Evolutionary conservation across 805 yeast genomes (phyloP).

Genomic region (Jamesozyma rosinii): DNA sequence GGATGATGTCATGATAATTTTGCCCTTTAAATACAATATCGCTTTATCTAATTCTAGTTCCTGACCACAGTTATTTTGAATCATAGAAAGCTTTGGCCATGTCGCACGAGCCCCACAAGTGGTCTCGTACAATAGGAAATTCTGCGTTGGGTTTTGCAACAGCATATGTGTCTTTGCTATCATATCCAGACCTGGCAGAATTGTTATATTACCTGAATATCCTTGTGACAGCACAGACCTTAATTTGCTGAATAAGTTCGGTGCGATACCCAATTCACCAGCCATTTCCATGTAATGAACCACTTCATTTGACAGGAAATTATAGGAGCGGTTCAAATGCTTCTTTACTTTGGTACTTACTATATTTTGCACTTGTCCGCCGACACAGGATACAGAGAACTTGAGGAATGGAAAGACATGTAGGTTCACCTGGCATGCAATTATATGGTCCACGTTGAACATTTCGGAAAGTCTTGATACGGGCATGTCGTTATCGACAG

Average conservation of each 20-base stretch:
- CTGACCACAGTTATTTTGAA: conserved; percentile 80
- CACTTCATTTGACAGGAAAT: conserved; percentile 56
- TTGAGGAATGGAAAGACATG: conserved; percentile 86
- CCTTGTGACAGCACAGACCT: conserved; percentile 73
- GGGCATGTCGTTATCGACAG: conserved; percentile 91
- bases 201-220: conserved; percentile 90
- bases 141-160: conserved; percentile 73
- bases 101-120: conserved; percentile 83
- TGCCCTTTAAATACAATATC: conserved; percentile 56
- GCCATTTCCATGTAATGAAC: conserved; percentile 67
- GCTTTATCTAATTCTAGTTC: conserved; percentile 82
- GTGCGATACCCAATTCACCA: conserved; percentile 67
- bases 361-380: conserved; percentile 59
- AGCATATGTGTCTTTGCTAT: conserved; percentile 50
- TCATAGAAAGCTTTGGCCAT: conserved; percentile 84
- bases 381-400: conserved; percentile 55
- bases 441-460: conserved; percentile 95
- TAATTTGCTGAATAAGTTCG: conserved; percentile 61
- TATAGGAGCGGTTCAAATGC: conserved; percentile 45
- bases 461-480: conserved; percentile 83
- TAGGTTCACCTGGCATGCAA: conserved; percentile 95
- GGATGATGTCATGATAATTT: conserved; percentile 38
- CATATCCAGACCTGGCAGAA: conserved; percentile 64
- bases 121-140: conserved; percentile 52
- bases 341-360: conserved; percentile 46